Percentiles rank a stretch among this genome's conserved stretches.
Evolutionary conservation across 352 stramenopile species (phyloP).

Genomic region (Pythium vanterpoolii): DNA sequence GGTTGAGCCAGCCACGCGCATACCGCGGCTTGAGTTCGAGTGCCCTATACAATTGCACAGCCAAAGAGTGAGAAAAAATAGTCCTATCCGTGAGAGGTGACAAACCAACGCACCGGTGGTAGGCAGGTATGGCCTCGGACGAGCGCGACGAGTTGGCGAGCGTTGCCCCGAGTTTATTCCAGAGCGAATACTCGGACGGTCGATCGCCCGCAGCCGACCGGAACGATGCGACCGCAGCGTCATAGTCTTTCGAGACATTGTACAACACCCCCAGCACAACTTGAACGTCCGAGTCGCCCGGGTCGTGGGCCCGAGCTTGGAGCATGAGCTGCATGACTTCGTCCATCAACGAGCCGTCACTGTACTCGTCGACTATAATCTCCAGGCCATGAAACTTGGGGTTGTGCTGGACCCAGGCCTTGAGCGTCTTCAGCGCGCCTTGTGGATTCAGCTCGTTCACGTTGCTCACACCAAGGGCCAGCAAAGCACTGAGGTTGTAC

Average conservation of each 20-base stretch:
- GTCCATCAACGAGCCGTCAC: slow-evolving; percentile 89
- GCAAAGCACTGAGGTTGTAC: slow-evolving; percentile 92
- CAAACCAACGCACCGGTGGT: slow-evolving; percentile 65
- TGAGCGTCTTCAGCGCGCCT: slow-evolving; percentile 91
- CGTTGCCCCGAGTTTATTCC: slow-evolving; percentile 98
- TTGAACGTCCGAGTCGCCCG: slow-evolving; percentile 71
- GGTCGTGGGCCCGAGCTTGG: slow-evolving; percentile 79
- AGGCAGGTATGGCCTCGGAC: slow-evolving; percentile 91
- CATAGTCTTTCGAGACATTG: slow-evolving; percentile 97
- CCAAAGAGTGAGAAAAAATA: slow-evolving; percentile 10
- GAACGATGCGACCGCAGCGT: slow-evolving; percentile 90
- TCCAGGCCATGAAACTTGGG: slow-evolving; percentile 95
- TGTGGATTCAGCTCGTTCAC: slow-evolving; percentile 97
- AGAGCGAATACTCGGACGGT: slow-evolving; percentile 95
- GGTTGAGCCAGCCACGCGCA: slow-evolving; percentile 96
- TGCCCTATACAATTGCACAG: slow-evolving; percentile 35
- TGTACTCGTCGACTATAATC: slow-evolving; percentile 85
- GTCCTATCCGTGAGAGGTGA: neutral
- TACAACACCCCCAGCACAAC: slow-evolving; percentile 96
- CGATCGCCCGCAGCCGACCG: slow-evolving; percentile 69
- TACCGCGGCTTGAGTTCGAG: slow-evolving; percentile 97
- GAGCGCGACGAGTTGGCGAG: slow-evolving; percentile 94
- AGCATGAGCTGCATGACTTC: slow-evolving; percentile 95
- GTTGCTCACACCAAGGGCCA: slow-evolving; percentile 94
- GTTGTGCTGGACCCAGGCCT: slow-evolving; percentile 96